phyloP scores from a whole-genome alignment of 2,329 filamentous ascomycete species.

The Alternaria arbusti region DNA sequence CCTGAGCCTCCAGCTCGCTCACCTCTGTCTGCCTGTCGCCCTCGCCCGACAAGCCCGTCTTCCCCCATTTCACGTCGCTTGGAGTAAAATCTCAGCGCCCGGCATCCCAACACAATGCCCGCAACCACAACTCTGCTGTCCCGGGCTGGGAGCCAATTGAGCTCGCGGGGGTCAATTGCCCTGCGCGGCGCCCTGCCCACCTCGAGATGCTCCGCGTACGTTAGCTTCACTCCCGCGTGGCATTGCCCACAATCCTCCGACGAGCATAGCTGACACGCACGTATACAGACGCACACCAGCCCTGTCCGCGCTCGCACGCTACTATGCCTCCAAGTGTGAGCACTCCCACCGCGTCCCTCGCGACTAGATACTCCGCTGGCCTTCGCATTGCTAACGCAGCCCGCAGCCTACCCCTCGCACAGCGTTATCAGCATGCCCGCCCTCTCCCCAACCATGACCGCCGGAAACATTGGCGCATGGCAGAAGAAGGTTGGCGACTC shows the following conservation, averaged over 20 bases:
- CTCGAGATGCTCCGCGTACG: slow-evolving; percentile 39
- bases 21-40: not conserved
- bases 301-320: slow-evolving; percentile 66
- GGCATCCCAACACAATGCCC: slow-evolving; percentile 59
- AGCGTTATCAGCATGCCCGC: slow-evolving; percentile 97
- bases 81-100: slow-evolving; percentile 31
- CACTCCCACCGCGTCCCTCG: not conserved
- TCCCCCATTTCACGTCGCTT: slow-evolving; percentile 4
- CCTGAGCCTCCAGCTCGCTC: slow-evolving; percentile 26
- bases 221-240: slow-evolving; percentile 39
- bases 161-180: slow-evolving; percentile 48
- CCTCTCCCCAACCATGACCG: slow-evolving; percentile 95
- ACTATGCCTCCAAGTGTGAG: slow-evolving; percentile 74
- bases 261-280: slow-evolving; percentile 34
- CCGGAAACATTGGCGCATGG: slow-evolving; percentile 95
- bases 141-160: slow-evolving; percentile 54
- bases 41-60: not conserved
- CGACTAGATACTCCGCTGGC: not conserved
- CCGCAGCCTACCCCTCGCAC: slow-evolving; percentile 89
- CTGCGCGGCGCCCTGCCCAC: slow-evolving; percentile 55
- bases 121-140: slow-evolving; percentile 55
- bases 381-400: slow-evolving; percentile 38
- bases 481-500: slow-evolving; percentile 94
- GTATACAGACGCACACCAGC: slow-evolving; percentile 55
- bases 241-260: not conserved